Conservation (phyloP, 2,329 filamentous ascomycete species). For the Didymella keratinophila region DNA sequence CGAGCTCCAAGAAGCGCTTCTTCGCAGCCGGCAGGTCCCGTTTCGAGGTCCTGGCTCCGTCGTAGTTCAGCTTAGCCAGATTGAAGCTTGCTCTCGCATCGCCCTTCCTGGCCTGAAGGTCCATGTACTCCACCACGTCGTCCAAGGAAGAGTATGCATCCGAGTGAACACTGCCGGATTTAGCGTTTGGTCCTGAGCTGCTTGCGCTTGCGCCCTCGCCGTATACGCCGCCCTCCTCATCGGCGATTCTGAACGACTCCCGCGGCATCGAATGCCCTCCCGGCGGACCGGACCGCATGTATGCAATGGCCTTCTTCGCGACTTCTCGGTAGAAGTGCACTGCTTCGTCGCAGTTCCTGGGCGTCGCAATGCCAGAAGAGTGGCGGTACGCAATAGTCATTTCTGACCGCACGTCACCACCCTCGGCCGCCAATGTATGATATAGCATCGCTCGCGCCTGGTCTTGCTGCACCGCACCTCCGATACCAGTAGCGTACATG, state of each 20-base stretch:
- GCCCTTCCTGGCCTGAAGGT: conserved; percentile 88
- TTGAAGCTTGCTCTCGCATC: conserved; percentile 88
- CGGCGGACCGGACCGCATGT: conserved; percentile 88
- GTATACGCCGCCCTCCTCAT: conserved; percentile 91
- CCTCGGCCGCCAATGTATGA: conserved; percentile 89
- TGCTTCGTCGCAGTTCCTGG: conserved; percentile 84
- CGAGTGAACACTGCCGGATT: conserved; percentile 74
- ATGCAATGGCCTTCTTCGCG: conserved; percentile 89
- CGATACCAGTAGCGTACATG: conserved; percentile 93
- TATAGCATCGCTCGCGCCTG: conserved; percentile 93
- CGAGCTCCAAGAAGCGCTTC: conserved; percentile 81
- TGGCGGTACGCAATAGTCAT: conserved; percentile 94
- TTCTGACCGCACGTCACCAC: conserved; percentile 82
- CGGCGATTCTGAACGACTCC: conserved; percentile 85
- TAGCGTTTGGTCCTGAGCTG: conserved; percentile 84
- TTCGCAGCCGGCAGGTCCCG: conserved; percentile 77
- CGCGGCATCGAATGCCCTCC: conserved; percentile 80
- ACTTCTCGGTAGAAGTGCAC: conserved; percentile 90
- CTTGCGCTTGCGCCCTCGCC: conserved; percentile 92
- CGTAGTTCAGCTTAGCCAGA: conserved; percentile 85
- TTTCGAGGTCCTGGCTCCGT: conserved; percentile 78
- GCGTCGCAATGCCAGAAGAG: conserved; percentile 82
- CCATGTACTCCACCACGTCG: conserved; percentile 92
- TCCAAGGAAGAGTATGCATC: conserved; percentile 87
- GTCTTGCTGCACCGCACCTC: conserved; percentile 78